Evolutionary conservation across 1,284 basidiomycete genomes (phyloP).

Genomic region (Polyporus tsugae): DNA sequence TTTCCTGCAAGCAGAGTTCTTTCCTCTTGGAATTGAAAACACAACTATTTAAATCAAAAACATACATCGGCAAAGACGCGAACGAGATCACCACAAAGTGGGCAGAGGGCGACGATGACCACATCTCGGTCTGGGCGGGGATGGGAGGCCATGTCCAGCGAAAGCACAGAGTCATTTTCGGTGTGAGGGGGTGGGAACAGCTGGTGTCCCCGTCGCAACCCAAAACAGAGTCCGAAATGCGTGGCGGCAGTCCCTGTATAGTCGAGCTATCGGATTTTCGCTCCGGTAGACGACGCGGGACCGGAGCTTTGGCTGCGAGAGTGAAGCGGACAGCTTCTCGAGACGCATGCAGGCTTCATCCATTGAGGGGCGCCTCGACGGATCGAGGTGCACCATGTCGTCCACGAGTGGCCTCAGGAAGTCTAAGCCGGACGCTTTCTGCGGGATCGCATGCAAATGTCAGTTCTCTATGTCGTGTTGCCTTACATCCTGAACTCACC

Average conservation of each 20-base stretch:
- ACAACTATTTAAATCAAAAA: not conserved
- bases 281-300: conserved; percentile 9
- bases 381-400: conserved; percentile 29
- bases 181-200: not conserved
- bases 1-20: not conserved
- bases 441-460: not conserved
- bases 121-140: not conserved
- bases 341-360: conserved; percentile 22
- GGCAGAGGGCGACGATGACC: not conserved
- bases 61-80: not conserved
- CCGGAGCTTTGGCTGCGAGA: conserved; percentile 18
- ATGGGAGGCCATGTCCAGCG: not conserved
- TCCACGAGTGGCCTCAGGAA: conserved; percentile 23
- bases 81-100: not conserved
- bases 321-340: conserved; percentile 8
- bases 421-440: conserved; percentile 11
- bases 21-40: not conserved
- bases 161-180: not conserved
- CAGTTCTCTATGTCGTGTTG: not conserved
- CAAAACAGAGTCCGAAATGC: not conserved
- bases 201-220: not conserved
- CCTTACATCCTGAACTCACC: not conserved
- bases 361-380: conserved; percentile 24
- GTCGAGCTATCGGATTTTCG: conserved; percentile 1
- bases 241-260: conserved; percentile 11